Conservation (phyloP, 108 stramenopile species). For the Chaetoceros tenuissimus region DNA sequence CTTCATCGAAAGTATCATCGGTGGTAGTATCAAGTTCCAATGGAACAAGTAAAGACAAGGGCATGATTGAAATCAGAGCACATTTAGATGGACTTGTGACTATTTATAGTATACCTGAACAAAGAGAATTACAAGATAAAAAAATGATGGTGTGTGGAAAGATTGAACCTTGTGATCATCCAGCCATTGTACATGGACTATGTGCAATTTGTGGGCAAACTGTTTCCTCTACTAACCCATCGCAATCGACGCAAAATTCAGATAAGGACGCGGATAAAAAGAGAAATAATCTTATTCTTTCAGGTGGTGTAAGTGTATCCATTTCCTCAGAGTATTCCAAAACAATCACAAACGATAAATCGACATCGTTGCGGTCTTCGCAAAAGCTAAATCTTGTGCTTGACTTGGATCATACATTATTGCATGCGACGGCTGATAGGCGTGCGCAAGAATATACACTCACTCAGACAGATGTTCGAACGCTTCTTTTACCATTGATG, state of each 20-base stretch:
- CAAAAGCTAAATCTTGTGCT: constrained; percentile 65
- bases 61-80: background rate
- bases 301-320: constrained; percentile 63
- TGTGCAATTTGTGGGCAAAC: constrained; percentile 63
- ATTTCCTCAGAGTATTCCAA: constrained; percentile 56
- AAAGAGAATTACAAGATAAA: background rate
- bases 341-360: constrained; percentile 38
- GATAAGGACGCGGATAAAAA: background rate
- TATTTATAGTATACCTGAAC: background rate
- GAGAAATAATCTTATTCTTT: constrained; percentile 45
- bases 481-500: constrained; percentile 27
- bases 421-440: constrained; percentile 78
- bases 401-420: constrained; percentile 83
- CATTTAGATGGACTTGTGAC: background rate
- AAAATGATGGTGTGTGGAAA: constrained; percentile 21
- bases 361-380: constrained; percentile 29
- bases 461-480: constrained; percentile 26
- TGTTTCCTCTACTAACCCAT: background rate
- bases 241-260: background rate
- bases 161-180: constrained; percentile 66
- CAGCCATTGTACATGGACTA: constrained; percentile 48
- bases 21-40: too few relatives aligned
- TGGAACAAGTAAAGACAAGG: too few relatives aligned
- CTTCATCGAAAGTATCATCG: too few relatives aligned
- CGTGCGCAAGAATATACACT: constrained; percentile 43